Evolutionary conservation across 176 grass and related monocot species (phyloP).

Genomic region (Dactylis glomerata): DNA sequence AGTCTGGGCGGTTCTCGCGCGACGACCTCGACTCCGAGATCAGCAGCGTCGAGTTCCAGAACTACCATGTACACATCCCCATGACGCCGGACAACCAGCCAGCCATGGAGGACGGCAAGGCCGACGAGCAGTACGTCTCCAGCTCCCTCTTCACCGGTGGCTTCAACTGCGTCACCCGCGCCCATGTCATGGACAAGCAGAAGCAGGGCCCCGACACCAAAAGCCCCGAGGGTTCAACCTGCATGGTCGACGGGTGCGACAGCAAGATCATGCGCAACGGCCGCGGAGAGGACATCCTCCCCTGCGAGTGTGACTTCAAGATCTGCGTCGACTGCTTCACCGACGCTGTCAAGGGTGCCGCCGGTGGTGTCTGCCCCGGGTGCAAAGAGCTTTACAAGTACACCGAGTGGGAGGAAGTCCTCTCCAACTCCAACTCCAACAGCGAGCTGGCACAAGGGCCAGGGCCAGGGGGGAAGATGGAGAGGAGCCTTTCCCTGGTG

Average conservation of each 20-base stretch:
- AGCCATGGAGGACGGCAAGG: constrained; percentile 68
- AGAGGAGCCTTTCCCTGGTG: constrained; percentile 56
- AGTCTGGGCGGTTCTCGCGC: constrained; percentile 85
- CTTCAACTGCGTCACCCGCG: constrained; percentile 84
- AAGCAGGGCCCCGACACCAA: constrained; percentile 24
- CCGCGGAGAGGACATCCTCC: constrained; percentile 54
- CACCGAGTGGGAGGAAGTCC: constrained; percentile 64
- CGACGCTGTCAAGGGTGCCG: constrained; percentile 71
- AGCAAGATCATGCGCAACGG: constrained; percentile 54
- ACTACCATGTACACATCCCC: constrained; percentile 91
- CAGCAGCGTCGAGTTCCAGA: constrained; percentile 87
- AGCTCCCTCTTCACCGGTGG: constrained; percentile 94
- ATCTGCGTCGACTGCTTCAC: constrained; percentile 89
- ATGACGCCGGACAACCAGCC: constrained; percentile 93
- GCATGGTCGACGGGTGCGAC: constrained; percentile 73
- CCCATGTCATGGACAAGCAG: constrained; percentile 73
- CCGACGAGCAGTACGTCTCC: constrained; percentile 66
- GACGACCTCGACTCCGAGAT: constrained; percentile 96
- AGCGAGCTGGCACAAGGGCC: constrained; percentile 36
- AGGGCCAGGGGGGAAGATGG: constrained; percentile 37
- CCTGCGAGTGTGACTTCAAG: constrained; percentile 96
- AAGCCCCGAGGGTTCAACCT: constrained; percentile 30
- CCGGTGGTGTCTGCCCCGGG: constrained; percentile 55
- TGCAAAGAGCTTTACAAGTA: constrained; percentile 96
- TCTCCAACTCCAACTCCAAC: constrained; percentile 38